Base-by-base conservation (phyloP, 768 basidiomycete genomes). In the Suillus lakei region DNA sequence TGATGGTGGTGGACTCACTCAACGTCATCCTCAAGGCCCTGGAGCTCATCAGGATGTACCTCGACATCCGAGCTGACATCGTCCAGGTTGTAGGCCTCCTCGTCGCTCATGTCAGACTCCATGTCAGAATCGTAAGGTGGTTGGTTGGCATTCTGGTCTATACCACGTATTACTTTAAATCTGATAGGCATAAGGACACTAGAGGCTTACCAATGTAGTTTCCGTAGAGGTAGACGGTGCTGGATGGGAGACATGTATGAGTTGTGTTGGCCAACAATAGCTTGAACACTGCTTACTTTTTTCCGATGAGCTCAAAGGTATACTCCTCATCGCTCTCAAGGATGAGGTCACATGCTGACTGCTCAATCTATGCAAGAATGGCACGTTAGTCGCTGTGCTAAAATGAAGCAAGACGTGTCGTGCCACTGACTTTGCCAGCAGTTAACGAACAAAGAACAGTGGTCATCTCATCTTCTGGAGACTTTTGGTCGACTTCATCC, bases 31-130 rank as follows among this genome's bases (percentile, higher is more conserved):
- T 77, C 78, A 21, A 81, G 85, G 64, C 87, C 87, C 41, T 59
- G 26, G 18, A 91, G 67, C 16, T 89, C 90, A 43, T 84, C 84
- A 1, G 82, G 82, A 68, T 90, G 83, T 71, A 95, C 82, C 73
- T 95, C 92, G 46, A 93, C 91, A 71, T 95, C 94, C 7, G 90
- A 93, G 78, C 89, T 90, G 61, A 94, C 89, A 64, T 92, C 90
- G 44, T 83, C 85, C n/a, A 92, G 83, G 69, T 88, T 84, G 67
- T 84, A 91, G 0, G 69, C 73, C 1, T 79, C 88, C 59, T 86
- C 88, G 50, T 91, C 85, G 28, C 77, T 73, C 26, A 64, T 64
- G 34, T 69, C 83, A 34, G 61, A 62, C 2, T 74, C 88, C n/a
- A 77, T 72, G 61, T 88, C 86, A 48, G 79, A 78, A 44, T 81